Conservation (phyloP, 2,329 filamentous ascomycete species). For the Fusarium sp. region DNA sequence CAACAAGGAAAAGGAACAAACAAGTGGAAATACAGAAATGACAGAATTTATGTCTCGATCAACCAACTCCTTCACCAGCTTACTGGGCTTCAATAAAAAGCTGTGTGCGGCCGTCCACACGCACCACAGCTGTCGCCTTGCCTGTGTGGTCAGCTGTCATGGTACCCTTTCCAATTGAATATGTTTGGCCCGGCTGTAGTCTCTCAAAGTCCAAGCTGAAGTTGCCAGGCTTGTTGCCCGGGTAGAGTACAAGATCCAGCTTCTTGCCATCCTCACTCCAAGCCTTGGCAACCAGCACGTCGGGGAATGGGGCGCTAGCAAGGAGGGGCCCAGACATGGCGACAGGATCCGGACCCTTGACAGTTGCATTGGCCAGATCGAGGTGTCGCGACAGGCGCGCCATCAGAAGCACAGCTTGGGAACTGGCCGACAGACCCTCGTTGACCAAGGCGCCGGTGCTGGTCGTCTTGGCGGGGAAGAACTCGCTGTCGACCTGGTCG, state of each 20-base stretch:
- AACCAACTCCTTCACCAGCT: no score
- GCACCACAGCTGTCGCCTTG: no score
- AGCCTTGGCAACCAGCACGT: background rate
- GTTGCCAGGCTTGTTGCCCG: background rate
- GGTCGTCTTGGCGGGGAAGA: background rate
- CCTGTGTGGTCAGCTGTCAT: no score
- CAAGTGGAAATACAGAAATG: no score
- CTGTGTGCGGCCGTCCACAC: no score
- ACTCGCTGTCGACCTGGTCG: background rate
- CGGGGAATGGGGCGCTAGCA: background rate
- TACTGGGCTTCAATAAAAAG: no score
- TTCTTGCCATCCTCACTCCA: background rate
- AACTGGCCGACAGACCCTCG: background rate
- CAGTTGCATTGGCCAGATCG: background rate
- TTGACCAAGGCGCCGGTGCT: background rate
- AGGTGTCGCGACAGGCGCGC: background rate
- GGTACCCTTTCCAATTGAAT: no score
- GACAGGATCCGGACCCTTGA: background rate
- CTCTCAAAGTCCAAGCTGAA: background rate
- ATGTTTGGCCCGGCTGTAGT: background rate
- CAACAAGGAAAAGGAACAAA: no score
- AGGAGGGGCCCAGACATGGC: background rate
- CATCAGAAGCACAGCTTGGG: background rate
- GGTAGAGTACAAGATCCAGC: background rate
- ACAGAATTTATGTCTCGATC: no score